Base-by-base conservation (phyloP, 2,329 filamentous ascomycete genomes). In the Amauroascus verrucosus region DNA sequence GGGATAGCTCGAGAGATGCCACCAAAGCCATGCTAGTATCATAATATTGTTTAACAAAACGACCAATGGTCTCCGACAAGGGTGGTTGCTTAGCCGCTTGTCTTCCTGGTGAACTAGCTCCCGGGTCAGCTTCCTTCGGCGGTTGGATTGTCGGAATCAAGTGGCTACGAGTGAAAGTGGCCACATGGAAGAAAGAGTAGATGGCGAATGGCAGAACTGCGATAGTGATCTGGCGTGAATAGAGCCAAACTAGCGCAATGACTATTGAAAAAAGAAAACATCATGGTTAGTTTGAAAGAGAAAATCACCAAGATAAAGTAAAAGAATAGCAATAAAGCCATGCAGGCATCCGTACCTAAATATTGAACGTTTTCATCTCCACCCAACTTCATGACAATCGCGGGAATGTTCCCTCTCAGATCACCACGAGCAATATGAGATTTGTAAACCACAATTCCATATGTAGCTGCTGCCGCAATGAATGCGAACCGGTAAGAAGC, bases 391-490 rank as follows among this genome's bases (percentile, higher is more conserved):
- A 91, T 52, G 47, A 78, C 70, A 55, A 85, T 81, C 72, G 73
- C 67, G 67, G 78, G 81, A 63, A 82, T 70, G 67, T 75, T 82
- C 57, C 76, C 82, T 59, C 85, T 84, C 48, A 83, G 77, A 78
- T 88, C 86, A 63, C 86, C 79, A 61, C 88, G 85, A 62, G 90
- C 88, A 61, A 90, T 84, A 76, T 90, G 88, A 55, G 88, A 90
- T 81, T 98, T 98, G 79, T 95, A 97, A 58, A 98, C 91, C 48
- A 98, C 93, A 61, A 98, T 97, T 60, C 93, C 91, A 71, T 98
- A 98, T 9, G 93, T 97, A 48, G 83, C 81, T 46, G 89, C 88
- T 5, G 93, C 93, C 2, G 90, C 84, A 62, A 96, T 61, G 70
- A 98, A 98, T 54, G 90, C 87, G 52, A 85, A 81, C 64, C 93